Percentiles rank a stretch among this genome's conserved stretches.
Conservation (phyloP, 768 basidiomycete species). For the Naematelia encephala region DNA sequence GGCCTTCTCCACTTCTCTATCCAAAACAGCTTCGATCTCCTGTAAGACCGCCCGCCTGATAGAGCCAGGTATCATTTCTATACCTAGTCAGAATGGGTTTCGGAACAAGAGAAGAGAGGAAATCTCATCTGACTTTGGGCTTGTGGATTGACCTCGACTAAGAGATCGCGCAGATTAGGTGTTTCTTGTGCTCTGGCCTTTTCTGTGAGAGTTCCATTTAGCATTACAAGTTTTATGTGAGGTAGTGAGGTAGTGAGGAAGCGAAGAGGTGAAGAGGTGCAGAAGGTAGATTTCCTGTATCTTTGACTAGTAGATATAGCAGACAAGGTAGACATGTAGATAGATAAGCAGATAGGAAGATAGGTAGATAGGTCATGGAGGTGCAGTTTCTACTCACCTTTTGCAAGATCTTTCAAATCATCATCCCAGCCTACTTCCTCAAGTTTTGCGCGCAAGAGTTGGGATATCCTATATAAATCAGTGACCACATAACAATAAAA, state of each 20-base stretch:
- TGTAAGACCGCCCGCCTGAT: conserved; percentile 26
- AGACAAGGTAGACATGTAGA: too few species aligned
- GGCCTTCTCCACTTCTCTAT: conserved; percentile 40
- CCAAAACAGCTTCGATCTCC: conserved; percentile 38
- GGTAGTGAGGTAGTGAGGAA: neutral
- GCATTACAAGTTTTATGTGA: neutral
- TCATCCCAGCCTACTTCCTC: conserved; percentile 41
- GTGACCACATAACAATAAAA: neutral
- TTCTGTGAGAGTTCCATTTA: conserved; percentile 18
- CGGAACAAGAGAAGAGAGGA: neutral
- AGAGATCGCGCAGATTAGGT: conserved; percentile 30
- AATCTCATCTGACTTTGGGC: conserved; percentile 26
- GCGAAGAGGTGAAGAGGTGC: neutral
- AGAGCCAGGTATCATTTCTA: conserved; percentile 26
- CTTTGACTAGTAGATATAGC: too few species aligned
- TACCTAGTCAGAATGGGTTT: conserved; percentile 3
- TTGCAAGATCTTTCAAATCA: conserved; percentile 42
- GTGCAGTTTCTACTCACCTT: conserved; percentile 22
- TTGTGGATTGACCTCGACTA: conserved; percentile 27
- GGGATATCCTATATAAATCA: conserved; percentile 27
- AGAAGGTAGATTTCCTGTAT: neutral
- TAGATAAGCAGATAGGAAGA: neutral
- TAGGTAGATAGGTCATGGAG: neutral
- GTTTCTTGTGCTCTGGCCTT: conserved; percentile 32
- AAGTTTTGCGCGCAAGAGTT: conserved; percentile 18